A percentile compares a stretch with the other conserved stretches of the same genome.
These are phyloP conservation scores for Penicillium daleae DNA, from an alignment of 495 filamentous ascomycete genomes.

Conservation along the genomic window DNA sequence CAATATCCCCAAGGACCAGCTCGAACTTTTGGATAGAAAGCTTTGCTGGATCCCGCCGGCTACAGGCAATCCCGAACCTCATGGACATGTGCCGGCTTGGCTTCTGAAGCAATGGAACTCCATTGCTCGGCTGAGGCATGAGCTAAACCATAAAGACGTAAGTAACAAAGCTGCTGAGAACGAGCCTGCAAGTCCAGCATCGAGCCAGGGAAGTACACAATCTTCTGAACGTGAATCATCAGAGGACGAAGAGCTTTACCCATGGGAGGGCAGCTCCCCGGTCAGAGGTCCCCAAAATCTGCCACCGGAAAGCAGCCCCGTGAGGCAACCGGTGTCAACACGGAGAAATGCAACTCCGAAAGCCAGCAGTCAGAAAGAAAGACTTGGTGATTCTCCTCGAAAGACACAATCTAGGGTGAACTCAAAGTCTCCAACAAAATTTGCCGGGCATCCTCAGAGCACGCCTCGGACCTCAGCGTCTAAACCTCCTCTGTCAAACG, in stretches of 20 bases:
- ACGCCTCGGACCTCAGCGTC: background rate
- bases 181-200: background rate
- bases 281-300: conserved; percentile 8
- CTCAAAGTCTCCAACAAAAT: background rate
- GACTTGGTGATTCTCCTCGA: background rate
- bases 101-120: conserved; percentile 45
- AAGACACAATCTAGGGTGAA: background rate
- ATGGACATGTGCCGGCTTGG: conserved; percentile 41
- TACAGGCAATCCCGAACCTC: conserved; percentile 25
- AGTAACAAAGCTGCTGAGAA: background rate
- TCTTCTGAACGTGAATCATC: conserved; percentile 8
- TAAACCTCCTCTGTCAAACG: background rate
- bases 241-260: background rate
- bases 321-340: conserved; percentile 5
- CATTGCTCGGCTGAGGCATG: conserved; percentile 34
- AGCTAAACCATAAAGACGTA: background rate
- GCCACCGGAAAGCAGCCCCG: conserved; percentile 35
- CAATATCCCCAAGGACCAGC: conserved; percentile 63
- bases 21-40: conserved; percentile 54
- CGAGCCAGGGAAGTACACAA: conserved; percentile 13
- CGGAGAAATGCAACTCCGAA: background rate
- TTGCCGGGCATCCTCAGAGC: background rate
- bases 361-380: background rate
- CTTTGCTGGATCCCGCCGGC: conserved; percentile 51
- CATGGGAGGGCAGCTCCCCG: background rate